Percentiles rank a stretch among this genome's conserved stretches.
phyloP scores from a whole-genome alignment of 805 yeast species.

The Sugiyamaella smithiae region DNA sequence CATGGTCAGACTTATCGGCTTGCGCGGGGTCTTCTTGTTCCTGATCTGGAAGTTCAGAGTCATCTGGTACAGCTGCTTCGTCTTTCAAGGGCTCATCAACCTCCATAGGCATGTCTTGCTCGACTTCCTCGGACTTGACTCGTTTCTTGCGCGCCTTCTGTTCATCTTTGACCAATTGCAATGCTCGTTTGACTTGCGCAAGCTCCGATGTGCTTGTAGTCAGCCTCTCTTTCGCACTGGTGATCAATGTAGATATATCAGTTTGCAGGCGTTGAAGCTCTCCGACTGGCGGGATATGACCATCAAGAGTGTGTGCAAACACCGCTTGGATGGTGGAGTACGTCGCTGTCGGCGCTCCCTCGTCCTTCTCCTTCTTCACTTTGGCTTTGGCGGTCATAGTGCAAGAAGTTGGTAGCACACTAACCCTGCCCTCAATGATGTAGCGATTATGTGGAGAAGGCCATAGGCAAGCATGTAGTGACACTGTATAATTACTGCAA shows the following conservation, averaged over 20 bases:
- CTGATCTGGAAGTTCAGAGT: slow-evolving; percentile 4
- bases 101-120: slow-evolving; percentile 8
- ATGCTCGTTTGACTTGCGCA: slow-evolving; percentile 3
- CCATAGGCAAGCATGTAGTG: too few species aligned
- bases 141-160: slow-evolving; percentile 1
- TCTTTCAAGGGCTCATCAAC: slow-evolving; percentile 9
- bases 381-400: slow-evolving; percentile 1
- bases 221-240: slow-evolving; percentile 4
- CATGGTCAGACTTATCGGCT: neutral
- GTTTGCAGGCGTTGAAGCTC: slow-evolving; percentile 8
- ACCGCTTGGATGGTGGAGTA: neutral
- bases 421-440: too few species aligned
- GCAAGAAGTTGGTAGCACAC: too few species aligned
- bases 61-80: slow-evolving; percentile 6
- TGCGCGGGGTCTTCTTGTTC: neutral
- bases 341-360: neutral
- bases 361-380: neutral
- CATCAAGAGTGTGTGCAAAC: neutral
- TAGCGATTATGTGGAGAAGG: too few species aligned
- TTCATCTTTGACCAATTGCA: slow-evolving; percentile 6
- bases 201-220: slow-evolving; percentile 4
- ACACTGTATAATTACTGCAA: too few species aligned
- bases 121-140: slow-evolving; percentile 6
- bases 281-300: slow-evolving; percentile 1
- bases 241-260: slow-evolving; percentile 4